phyloP scores from a whole-genome alignment of 2,329 filamentous ascomycete species.

The Aspergillus sp. region DNA sequence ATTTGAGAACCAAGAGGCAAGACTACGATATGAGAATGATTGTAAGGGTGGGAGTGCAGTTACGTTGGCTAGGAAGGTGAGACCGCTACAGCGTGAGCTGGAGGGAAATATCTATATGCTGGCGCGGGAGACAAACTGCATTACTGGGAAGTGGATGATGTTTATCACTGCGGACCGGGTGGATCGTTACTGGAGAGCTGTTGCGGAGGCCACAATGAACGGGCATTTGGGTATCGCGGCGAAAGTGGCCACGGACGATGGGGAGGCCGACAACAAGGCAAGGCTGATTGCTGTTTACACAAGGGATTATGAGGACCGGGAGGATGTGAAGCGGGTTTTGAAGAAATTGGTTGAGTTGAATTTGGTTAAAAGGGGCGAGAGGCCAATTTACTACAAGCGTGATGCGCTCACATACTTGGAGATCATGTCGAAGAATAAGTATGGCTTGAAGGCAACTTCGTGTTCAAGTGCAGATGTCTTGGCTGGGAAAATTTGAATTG shows the following conservation, averaged over 20 bases:
- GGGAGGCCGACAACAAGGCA: constrained; percentile 27
- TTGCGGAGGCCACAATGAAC: constrained; percentile 66
- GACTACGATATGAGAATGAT: constrained; percentile 52
- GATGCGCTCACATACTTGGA: constrained; percentile 70
- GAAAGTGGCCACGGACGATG: constrained; percentile 62
- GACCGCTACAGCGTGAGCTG: constrained; percentile 43
- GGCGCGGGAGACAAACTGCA: constrained; percentile 59
- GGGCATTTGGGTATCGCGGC: constrained; percentile 70
- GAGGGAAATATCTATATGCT: constrained; percentile 59
- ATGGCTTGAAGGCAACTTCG: constrained; percentile 58
- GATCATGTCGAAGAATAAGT: constrained; percentile 61
- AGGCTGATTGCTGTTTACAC: constrained; percentile 78
- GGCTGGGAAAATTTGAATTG: constrained; percentile 23
- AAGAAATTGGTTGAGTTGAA: constrained; percentile 61
- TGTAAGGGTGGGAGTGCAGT: constrained; percentile 39
- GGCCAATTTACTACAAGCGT: constrained; percentile 74
- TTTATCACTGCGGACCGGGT: constrained; percentile 24
- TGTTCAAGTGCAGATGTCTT: constrained; percentile 43
- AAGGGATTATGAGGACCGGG: constrained; percentile 66
- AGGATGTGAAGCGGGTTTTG: constrained; percentile 70
- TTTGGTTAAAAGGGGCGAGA: constrained; percentile 48
- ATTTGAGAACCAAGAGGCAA: constrained; percentile 47
- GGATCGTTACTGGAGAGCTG: constrained; percentile 52
- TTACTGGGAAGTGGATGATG: constrained; percentile 61
- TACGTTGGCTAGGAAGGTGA: constrained; percentile 39